These are phyloP conservation scores for Calonectria ilicicola DNA, from an alignment of 2,329 filamentous ascomycete genomes.

Conservation along the genomic window DNA sequence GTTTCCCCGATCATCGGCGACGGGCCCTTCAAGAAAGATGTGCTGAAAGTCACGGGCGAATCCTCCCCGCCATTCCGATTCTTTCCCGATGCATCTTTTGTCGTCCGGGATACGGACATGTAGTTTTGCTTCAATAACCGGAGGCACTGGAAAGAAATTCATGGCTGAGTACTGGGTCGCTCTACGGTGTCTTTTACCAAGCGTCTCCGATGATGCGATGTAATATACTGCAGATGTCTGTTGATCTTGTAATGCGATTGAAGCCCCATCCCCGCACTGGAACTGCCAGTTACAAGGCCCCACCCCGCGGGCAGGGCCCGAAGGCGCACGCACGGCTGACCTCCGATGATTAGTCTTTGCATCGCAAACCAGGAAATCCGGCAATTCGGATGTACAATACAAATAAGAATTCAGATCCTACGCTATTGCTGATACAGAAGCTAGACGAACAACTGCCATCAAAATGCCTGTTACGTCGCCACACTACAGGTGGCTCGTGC, in stretches of 20 bases:
- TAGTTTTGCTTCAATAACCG: conserved; percentile 48
- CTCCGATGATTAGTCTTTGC: no score
- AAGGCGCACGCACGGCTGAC: not conserved
- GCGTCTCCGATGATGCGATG: not conserved
- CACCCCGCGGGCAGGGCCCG: not conserved
- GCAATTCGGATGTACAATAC: no score
- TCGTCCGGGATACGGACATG: conserved; percentile 51
- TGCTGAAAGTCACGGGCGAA: conserved; percentile 48
- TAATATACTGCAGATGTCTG: not conserved
- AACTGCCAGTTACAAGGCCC: not conserved
- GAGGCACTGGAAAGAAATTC: conserved; percentile 52
- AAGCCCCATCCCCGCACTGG: not conserved
- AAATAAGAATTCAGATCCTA: not conserved
- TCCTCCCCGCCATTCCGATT: conserved; percentile 54
- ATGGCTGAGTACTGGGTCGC: conserved; percentile 27
- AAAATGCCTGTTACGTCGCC: not conserved
- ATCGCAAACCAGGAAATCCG: no score
- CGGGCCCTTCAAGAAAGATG: conserved; percentile 56
- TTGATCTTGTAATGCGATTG: not conserved
- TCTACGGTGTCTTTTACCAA: not conserved
- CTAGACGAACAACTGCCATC: not conserved
- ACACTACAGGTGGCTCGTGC: not conserved
- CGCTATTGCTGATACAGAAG: not conserved
- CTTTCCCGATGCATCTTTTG: conserved; percentile 45
- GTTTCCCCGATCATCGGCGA: conserved; percentile 45